Conservation (phyloP, 129 eudicot species). For the Artemisia tridentata region DNA sequence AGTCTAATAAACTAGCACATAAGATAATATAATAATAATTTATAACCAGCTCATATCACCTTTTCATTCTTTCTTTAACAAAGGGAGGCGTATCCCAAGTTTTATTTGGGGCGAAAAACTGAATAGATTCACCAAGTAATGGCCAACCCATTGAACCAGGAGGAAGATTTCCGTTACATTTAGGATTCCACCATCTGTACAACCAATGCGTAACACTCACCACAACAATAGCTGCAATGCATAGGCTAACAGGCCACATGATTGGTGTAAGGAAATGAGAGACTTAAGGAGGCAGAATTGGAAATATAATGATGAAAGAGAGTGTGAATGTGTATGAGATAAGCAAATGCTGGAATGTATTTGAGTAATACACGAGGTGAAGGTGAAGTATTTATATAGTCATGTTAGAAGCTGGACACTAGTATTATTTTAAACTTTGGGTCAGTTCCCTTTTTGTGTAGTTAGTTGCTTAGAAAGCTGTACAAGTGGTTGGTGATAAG, state of each 20-base stretch:
- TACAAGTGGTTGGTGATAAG: slow-evolving; percentile 49
- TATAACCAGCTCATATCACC: slow-evolving; percentile 42
- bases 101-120: slow-evolving; percentile 65
- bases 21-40: background rate
- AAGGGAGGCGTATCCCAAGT: slow-evolving; percentile 71
- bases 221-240: slow-evolving; percentile 36
- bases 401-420: slow-evolving; percentile 40
- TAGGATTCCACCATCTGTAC: slow-evolving; percentile 78
- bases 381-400: slow-evolving; percentile 62
- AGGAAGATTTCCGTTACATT: slow-evolving; percentile 79
- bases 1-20: background rate
- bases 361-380: slow-evolving; percentile 44
- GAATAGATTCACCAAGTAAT: slow-evolving; percentile 73
- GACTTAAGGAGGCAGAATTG: slow-evolving; percentile 19
- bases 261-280: slow-evolving; percentile 10
- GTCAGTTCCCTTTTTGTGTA: slow-evolving; percentile 35
- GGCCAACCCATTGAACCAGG: slow-evolving; percentile 99
- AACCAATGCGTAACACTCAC: slow-evolving; percentile 55
- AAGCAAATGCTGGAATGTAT: slow-evolving; percentile 61
- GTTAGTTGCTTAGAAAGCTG: slow-evolving; percentile 70
- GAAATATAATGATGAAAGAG: slow-evolving; percentile 18
- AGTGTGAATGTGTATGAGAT: slow-evolving; percentile 26
- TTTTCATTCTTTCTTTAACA: slow-evolving; percentile 82
- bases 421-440: slow-evolving; percentile 27
- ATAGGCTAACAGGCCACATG: slow-evolving; percentile 48